These are phyloP conservation scores for Pichia phayaonensis DNA, from an alignment of 805 yeast genomes.

Conservation along the genomic window DNA sequence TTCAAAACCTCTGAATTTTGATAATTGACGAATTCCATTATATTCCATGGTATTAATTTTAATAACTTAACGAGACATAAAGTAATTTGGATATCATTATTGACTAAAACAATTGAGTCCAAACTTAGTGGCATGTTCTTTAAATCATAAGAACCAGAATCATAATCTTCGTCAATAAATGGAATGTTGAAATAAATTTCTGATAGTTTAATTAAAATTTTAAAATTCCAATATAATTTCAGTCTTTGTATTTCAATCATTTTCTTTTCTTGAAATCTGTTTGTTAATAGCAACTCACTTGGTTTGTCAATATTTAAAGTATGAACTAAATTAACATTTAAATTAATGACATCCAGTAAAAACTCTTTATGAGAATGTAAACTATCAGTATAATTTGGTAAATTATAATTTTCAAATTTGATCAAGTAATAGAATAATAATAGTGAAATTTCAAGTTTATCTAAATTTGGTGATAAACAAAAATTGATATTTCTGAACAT, in stretches of 20 bases:
- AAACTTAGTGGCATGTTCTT: conserved; percentile 27
- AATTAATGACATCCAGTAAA: conserved; percentile 40
- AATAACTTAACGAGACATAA: conserved; percentile 28
- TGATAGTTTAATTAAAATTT: conserved; percentile 26
- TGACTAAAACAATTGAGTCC: conserved; percentile 28
- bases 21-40: conserved; percentile 16
- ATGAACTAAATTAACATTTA: conserved; percentile 32
- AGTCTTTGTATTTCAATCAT: conserved; percentile 27
- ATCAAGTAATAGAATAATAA: conserved; percentile 42
- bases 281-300: conserved; percentile 1
- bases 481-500: conserved; percentile 41
- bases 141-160: conserved; percentile 7
- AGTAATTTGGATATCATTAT: conserved; percentile 29
- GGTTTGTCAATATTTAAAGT: conserved; percentile 36
- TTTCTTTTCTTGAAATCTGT: conserved; percentile 11
- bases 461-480: conserved; percentile 35
- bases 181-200: conserved; percentile 22
- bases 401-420: conserved; percentile 26
- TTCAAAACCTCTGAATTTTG: conserved; percentile 12
- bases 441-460: conserved; percentile 43
- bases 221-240: conserved; percentile 38
- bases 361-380: conserved; percentile 26
- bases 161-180: conserved; percentile 9
- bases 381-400: conserved; percentile 13
- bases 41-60: conserved; percentile 25